Evolutionary conservation across 2,329 filamentous ascomycete genomes (phyloP), one percentile per base, ranked within the genome.

Genomic region (Aspergillus sp.): DNA sequence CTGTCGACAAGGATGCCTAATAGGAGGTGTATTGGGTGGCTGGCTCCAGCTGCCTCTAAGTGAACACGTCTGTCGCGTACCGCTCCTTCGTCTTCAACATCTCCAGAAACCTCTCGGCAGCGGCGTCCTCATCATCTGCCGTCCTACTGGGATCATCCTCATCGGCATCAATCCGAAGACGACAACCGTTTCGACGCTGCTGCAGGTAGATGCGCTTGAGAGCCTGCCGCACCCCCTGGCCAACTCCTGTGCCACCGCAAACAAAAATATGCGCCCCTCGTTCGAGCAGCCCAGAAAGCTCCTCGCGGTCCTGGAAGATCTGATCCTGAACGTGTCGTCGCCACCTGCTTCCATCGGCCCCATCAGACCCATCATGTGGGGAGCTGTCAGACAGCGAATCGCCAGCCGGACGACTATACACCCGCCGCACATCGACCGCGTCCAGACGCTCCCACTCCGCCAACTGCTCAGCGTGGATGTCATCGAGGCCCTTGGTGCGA

Each of bases 1-100:
- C 13, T n/a, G 16, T 14, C 24, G 17, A 33, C 17, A 22, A 10
- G 11, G 26, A 30, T 30, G 26, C 7, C 26, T 30, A 30, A 8
- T 10, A 30, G 8, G 26, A 24, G 26, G 26, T 22, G 26, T 10
- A n/a, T 33, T 14, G 4, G 4, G 11, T 2, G 9, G 3, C 10
- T 13, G 32, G 14, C 35, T 17, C 22, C 9, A 11, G 14, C 10
- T 32, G 4, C 30, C 24, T 13, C 50, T 55, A 68, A 32, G 66
- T 62, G 73, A 85, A 86, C 13, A 86, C 82, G 70, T 86, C 83
- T 3, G 78, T 81, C 14, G 80, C 79, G 58, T 81, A 85, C 22
- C 83, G 70, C 66, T 80, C 77, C 51, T 84, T 83, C 9, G 65
- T 61, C 50, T 60, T 55, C 51, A 69, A 40, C 2, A 50, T 44